Percentiles rank a stretch among this genome's conserved stretches.
Conservation (phyloP, 2,329 filamentous ascomycete genomes). For the Epichloe aotearoae region DNA sequence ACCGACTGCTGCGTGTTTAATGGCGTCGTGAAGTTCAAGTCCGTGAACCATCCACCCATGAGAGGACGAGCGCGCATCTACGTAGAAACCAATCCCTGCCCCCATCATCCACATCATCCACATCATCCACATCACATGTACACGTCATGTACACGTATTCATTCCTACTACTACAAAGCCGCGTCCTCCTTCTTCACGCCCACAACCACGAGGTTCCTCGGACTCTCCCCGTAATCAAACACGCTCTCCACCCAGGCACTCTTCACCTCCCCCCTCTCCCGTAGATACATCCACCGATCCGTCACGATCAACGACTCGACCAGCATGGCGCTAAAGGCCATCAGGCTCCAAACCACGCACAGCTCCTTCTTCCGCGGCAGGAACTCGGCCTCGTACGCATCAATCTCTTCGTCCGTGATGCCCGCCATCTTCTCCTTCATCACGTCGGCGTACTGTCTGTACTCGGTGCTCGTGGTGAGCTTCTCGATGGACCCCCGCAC, state of each 20-base stretch:
- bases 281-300: constrained; percentile 79
- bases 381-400: constrained; percentile 54
- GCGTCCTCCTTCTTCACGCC: constrained; percentile 54
- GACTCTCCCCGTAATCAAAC: constrained; percentile 77
- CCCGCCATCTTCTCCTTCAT: constrained; percentile 52
- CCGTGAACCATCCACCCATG: no score
- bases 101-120: no score
- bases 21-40: no score
- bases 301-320: constrained; percentile 83
- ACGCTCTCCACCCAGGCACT: constrained; percentile 86
- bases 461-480: constrained; percentile 43
- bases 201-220: constrained; percentile 84
- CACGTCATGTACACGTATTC: no score
- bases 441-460: constrained; percentile 44
- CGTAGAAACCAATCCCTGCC: no score
- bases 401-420: constrained; percentile 65
- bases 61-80: no score
- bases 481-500: constrained; percentile 71
- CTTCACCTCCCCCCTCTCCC: constrained; percentile 58
- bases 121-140: not conserved
- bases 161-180: not conserved
- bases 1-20: no score
- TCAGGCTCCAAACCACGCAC: constrained; percentile 80
- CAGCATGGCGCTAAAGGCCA: constrained; percentile 87
- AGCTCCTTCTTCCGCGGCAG: constrained; percentile 61